Base-by-base conservation (phyloP, 176 grass and related monocot genomes). In the Tillandsia leiboldiana region DNA sequence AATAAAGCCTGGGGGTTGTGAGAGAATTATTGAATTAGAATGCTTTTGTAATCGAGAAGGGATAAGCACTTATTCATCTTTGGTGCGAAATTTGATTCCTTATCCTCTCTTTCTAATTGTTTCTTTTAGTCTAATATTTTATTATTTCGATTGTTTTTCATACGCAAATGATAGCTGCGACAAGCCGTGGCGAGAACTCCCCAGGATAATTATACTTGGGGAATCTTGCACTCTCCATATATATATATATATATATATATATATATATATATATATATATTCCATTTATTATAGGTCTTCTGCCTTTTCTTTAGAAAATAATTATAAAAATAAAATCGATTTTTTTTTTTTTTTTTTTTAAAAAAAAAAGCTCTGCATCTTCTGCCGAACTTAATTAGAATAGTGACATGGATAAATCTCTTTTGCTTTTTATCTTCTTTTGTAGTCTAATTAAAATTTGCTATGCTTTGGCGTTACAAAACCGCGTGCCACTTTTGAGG, bases 401-500 rank as follows among this genome's bases (percentile, higher is more conserved):
- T 42, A 42, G 22, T 23, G 56, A 61, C 10, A 23, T 61, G 17
- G 56, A 61, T 61, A 61, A 61, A 10, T 22, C n/a, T 18, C 56
- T 20, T 61, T 61, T 56, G 12, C 15, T 56, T 61, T n/a, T 61
- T 61, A 8, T 15, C 56, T 61, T n/a, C 22, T 23, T 8, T 15
- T 23, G 56, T 61, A 20, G 56, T 61, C 1, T 20, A 3, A 17
- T 17, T 17, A 9, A 61, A 18, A 18, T 56, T 61, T 61, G 22
- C n/a, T 23, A 9, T 2, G 56, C 56, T 18, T 61, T 61, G 33
- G 33, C 56, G 56, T 18, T 9, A 61, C 56, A 61, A 61, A 61
- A 23, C 56, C 56, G 56, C 56, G 56, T 23, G 56, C 56, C 56
- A 18, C 56, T 61, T 61, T 61, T 61, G 56, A 61, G 56, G 13